Base-by-base conservation (phyloP, 371 early-diverging fungal species). In the Mucor piriformis region DNA sequence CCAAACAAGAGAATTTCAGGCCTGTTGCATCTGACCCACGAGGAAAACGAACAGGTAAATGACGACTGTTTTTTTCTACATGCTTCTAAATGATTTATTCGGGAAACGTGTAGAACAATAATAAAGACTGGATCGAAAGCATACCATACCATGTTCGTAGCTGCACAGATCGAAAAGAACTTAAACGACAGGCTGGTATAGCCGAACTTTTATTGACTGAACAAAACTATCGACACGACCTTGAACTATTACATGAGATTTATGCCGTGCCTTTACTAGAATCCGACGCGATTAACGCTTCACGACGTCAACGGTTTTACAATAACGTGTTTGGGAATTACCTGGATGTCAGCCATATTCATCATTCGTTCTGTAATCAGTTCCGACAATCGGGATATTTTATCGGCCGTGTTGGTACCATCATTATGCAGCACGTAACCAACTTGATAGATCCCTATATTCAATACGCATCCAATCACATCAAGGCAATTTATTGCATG, bases 111-210 rank as follows among this genome's bases (percentile, higher is more conserved):
- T 6, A 46, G 15, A 27, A 59, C 34, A 27, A n/a, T 11, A 23
- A 23, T 3, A 65, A 44, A 53, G 61, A 61, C 10, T 67, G 67
- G 70, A 64, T 62, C 38, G 50, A 60, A 25, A 58, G 53, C 51
- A 61, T 67, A 42, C 63, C 66, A 10, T 34, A 37, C 20, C 54
- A 64, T 50, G 40, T 72, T 7, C 62, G 51, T 6, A 47, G 62
- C 20, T 51, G 58, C 0, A 57, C 59, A 2, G 54, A 50, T 24
- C 46, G 53, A 13, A 57, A 65, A 50, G 74, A 73, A 46, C 50
- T 72, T 3, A 73, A 74, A 50, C 50, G 69, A 25, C 77, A 77
- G 47, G 68, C 72, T 8, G 77, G 70, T 6, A 69, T 77, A 24
- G 67, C 64, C 18, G 77, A 77, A 24, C 32, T 77, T 2, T 13